phyloP scores from a whole-genome alignment of 2,329 filamentous ascomycete species.

The Fusarium mexicanum region DNA sequence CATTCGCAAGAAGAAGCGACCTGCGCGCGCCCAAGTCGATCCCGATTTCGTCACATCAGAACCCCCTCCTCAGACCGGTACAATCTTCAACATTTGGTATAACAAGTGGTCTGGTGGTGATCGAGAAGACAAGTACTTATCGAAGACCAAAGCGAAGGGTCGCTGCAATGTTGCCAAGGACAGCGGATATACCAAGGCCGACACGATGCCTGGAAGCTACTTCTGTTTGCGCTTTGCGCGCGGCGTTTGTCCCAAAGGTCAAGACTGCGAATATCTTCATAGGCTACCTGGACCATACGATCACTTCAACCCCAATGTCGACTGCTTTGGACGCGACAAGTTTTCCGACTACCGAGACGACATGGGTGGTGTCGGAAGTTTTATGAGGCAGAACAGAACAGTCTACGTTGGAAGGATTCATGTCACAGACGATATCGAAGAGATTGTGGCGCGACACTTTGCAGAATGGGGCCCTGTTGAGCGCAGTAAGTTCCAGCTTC shows the following conservation, averaged over 20 bases:
- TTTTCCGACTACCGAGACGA: conserved; percentile 93
- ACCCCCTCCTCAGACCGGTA: conserved; percentile 90
- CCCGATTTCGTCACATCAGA: conserved; percentile 83
- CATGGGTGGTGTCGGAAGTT: conserved; percentile 96
- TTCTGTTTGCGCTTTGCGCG: conserved; percentile 94
- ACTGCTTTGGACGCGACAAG: conserved; percentile 90
- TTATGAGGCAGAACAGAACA: conserved; percentile 92
- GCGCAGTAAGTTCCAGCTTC: conserved; percentile 60
- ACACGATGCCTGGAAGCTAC: conserved; percentile 80
- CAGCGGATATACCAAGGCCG: conserved; percentile 80
- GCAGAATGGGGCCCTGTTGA: conserved; percentile 97
- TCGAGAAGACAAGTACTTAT: conserved; percentile 88
- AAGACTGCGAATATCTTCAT: conserved; percentile 95
- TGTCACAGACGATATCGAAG: conserved; percentile 96
- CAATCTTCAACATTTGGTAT: conserved; percentile 96
- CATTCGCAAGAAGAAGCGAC: conserved; percentile 87
- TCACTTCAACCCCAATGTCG: conserved; percentile 91
- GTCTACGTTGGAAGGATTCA: conserved; percentile 94
- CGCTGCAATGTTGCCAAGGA: conserved; percentile 89
- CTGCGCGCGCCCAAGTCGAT: conserved; percentile 91
- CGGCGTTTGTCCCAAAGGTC: conserved; percentile 84
- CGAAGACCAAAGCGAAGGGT: conserved; percentile 81
- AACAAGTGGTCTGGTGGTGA: conserved; percentile 99
- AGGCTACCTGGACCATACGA: conserved; percentile 87
- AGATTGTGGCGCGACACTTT: conserved; percentile 93